Percentiles rank a stretch among this genome's conserved stretches.
Conservation (phyloP, 2,329 filamentous ascomycete species). For the Pseudogymnoascus sp. region DNA sequence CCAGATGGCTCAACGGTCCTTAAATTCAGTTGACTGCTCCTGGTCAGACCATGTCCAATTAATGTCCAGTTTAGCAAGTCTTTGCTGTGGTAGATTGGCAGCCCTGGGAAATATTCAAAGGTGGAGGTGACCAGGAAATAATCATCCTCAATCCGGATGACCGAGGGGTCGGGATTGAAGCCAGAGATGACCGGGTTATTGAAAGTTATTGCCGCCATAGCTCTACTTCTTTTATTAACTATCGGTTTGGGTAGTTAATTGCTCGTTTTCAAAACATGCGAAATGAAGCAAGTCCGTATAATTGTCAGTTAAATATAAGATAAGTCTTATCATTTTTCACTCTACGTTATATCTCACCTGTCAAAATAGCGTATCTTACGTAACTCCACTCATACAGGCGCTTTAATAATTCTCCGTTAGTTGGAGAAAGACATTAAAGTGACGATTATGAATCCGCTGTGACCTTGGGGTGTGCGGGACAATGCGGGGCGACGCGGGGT, state of each 20-base stretch:
- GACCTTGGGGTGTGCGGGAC: not conserved
- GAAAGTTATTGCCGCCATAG: not conserved
- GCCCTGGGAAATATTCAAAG: slow-evolving; percentile 55
- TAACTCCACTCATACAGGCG: not conserved
- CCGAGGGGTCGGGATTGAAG: slow-evolving; percentile 52
- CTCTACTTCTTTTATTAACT: too few species aligned
- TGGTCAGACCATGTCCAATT: slow-evolving; percentile 44
- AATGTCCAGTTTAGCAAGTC: slow-evolving; percentile 46
- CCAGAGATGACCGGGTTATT: slow-evolving; percentile 28
- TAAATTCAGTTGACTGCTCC: slow-evolving; percentile 44
- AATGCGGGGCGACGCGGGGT: slow-evolving; percentile 3
- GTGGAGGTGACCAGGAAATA: slow-evolving; percentile 55
- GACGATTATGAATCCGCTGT: not conserved
- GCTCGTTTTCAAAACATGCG: not conserved
- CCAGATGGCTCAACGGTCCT: slow-evolving; percentile 44
- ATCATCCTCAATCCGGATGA: slow-evolving; percentile 39
- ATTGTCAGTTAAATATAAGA: not conserved
- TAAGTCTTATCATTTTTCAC: not conserved
- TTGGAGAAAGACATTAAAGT: not conserved
- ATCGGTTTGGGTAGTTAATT: not conserved
- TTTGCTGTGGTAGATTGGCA: slow-evolving; percentile 51
- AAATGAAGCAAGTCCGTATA: too few species aligned
- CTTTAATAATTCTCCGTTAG: slow-evolving; percentile 7
- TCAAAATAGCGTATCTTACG: not conserved
- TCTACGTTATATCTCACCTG: not conserved